Evolutionary conservation across 805 yeast genomes (phyloP).

Genomic region (Zygosaccharomyces bailii): DNA sequence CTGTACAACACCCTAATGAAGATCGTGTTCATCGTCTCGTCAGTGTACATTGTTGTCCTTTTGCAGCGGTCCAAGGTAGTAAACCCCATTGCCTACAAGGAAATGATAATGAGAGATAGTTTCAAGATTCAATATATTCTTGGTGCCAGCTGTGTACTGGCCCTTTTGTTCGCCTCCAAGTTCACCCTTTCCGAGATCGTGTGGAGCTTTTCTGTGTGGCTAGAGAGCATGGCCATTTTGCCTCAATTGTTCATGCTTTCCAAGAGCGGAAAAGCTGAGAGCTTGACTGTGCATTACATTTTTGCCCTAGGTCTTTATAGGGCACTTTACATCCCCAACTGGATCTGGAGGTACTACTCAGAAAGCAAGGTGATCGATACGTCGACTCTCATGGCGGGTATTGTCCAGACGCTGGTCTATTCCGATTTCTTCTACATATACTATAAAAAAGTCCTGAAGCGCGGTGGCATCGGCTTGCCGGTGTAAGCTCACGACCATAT

Average conservation of each 20-base stretch:
- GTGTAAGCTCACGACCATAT: slow-evolving; percentile 12
- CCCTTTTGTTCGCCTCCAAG: slow-evolving; percentile 62
- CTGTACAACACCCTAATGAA: slow-evolving; percentile 80
- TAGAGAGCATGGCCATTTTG: slow-evolving; percentile 85
- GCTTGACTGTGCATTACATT: slow-evolving; percentile 86
- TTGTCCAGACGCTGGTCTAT: slow-evolving; percentile 81
- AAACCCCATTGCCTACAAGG: slow-evolving; percentile 52
- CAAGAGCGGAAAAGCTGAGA: slow-evolving; percentile 81
- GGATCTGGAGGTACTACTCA: slow-evolving; percentile 78
- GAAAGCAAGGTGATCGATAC: slow-evolving; percentile 60
- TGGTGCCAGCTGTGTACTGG: slow-evolving; percentile 55
- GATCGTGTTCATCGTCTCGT: slow-evolving; percentile 70
- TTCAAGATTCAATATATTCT: slow-evolving; percentile 72
- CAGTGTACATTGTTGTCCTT: slow-evolving; percentile 69
- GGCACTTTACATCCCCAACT: slow-evolving; percentile 86
- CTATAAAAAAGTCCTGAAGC: slow-evolving; percentile 76
- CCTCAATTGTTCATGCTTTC: slow-evolving; percentile 92
- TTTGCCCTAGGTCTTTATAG: slow-evolving; percentile 91
- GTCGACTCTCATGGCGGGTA: slow-evolving; percentile 72
- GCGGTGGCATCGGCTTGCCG: slow-evolving; percentile 73
- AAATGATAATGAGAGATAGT: slow-evolving; percentile 62
- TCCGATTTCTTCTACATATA: slow-evolving; percentile 95
- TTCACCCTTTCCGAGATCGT: slow-evolving; percentile 59
- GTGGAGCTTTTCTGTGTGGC: slow-evolving; percentile 92
- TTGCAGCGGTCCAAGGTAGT: slow-evolving; percentile 45